Base-by-base conservation (phyloP, 2,329 filamentous ascomycete genomes). In the Tolypocladium guangdongense region DNA sequence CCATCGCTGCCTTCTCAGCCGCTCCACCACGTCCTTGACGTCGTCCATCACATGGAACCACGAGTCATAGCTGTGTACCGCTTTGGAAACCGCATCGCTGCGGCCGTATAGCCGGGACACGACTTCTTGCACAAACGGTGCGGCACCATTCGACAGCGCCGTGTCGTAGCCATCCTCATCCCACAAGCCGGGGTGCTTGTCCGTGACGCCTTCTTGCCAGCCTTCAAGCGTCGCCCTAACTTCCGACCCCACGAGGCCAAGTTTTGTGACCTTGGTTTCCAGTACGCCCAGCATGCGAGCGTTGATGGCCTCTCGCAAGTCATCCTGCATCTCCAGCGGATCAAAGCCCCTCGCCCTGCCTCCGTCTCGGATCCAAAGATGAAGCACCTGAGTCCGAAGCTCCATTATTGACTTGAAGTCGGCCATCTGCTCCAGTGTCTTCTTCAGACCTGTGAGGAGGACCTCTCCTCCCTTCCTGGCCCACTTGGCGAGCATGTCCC, bases 31-130 rank as follows among this genome's bases (percentile, higher is more conserved):
- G 20, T 74, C 72, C 45, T 77, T 78, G 16, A 87, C 80, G 51
- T 84, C 81, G 55, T 85, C 79, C n/a, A 95, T 80, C 6, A 85
- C 79, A n/a, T 76, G 74, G 47, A 83, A 79, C 90, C 91, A 96
- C 1, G 77, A 76, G 54, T 82, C 77, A 63, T 93, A 93, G 47
- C 78, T 74, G 14, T 78, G 73, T 1, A 84, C 74, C 0, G 85
- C 80, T 52, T 73, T 74, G 37, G 81, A 81, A 0, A 92, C 80
- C 12, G 81, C 74, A 54, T 84, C 76, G 62, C 85, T 86, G 50
- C 84, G 81, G 7, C 92, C 91, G 61, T 91, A 81, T 8, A 88
- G 76, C 22, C 84, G 81, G 35, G 85, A 78, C 10, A 86, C 69
- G 24, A 96, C 78, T 20, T 81, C 80, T 55, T 83, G 74, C 48